Base-by-base conservation (phyloP, 306 rosid species). In the Cercis canadensis region DNA sequence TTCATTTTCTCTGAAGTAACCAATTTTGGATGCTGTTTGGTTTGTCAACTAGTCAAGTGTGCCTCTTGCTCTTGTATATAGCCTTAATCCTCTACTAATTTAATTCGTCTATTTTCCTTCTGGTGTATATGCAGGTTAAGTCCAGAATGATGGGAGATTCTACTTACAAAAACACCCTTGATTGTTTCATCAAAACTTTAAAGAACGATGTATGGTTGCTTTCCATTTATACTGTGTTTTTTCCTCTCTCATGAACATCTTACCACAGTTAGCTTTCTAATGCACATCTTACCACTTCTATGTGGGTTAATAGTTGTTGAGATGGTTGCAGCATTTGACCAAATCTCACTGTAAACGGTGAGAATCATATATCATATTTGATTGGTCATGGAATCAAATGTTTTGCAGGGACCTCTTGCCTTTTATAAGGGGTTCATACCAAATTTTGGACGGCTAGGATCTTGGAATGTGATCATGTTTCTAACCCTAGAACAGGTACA, bases 61-160 rank as follows among this genome's bases (percentile, higher is more conserved):
- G 62, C 31, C 51, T 73, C 67, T 52, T 70, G 24, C 62, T 44
- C 36, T 7, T 77, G 66, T 63, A n/a, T n/a, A n/a, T n/a, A n/a
- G 17, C 57, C 37, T 17, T 44, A 16, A n/a, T 44, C 55, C 67
- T 69, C 10, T 43, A 49, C 47, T 57, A 44, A 17, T 81, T 78
- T 54, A 66, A 19, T 15, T 69, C 14, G 47, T 64, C 24, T 44
- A 34, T 70, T 36, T 54, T 72, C 63, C 13, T 52, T 52, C 62
- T 73, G 57, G 15, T 81, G 72, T 61, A 55, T 78, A 75, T 75
- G 46, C 89, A 94, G 98, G 97, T 94, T 34, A 94, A 94, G 81
- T 94, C 98, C 21, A 90, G 97, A 84, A 94, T 94, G 97, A 94
- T 94, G 98, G 98, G 96, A 19, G 97, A 94, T 77, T 59, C 97